phyloP scores from a whole-genome alignment of 2,329 filamentous ascomycete species.

The Fusarium beomiforme region DNA sequence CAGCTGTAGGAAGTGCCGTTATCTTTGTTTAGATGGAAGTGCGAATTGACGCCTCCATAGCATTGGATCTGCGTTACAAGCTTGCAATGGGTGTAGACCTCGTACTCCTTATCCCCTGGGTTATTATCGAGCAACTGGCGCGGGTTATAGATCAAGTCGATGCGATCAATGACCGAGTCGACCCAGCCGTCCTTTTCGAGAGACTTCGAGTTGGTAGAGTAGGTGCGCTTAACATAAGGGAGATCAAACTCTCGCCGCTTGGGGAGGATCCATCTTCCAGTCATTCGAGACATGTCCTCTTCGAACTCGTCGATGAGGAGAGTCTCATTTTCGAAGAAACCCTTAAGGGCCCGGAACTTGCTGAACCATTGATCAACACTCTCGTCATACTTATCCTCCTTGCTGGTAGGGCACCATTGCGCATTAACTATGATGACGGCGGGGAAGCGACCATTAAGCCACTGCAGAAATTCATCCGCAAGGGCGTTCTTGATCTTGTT shows the following conservation, averaged over 20 bases:
- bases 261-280: slow-evolving; percentile 57
- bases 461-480: slow-evolving; percentile 50
- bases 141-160: slow-evolving; percentile 32
- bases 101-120: slow-evolving; percentile 10
- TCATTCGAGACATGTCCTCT: slow-evolving; percentile 56
- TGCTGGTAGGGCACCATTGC: slow-evolving; percentile 57
- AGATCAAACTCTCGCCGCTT: slow-evolving; percentile 58
- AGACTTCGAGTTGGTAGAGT: slow-evolving; percentile 54
- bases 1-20: slow-evolving; percentile 60
- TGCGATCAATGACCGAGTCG: slow-evolving; percentile 23
- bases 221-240: slow-evolving; percentile 60
- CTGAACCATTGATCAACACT: slow-evolving; percentile 51
- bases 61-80: slow-evolving; percentile 57
- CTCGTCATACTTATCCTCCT: slow-evolving; percentile 48
- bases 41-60: slow-evolving; percentile 56
- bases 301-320: slow-evolving; percentile 45
- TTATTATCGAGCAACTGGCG: neutral
- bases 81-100: slow-evolving; percentile 50
- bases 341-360: slow-evolving; percentile 50
- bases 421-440: slow-evolving; percentile 57
- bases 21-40: slow-evolving; percentile 51
- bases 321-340: slow-evolving; percentile 33
- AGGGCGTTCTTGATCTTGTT: slow-evolving; percentile 49
- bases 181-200: slow-evolving; percentile 53
- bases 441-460: slow-evolving; percentile 51